These are phyloP conservation scores for Pleurotus salmoneostramineus DNA, from an alignment of 768 basidiomycete species.

Conservation along the genomic window DNA sequence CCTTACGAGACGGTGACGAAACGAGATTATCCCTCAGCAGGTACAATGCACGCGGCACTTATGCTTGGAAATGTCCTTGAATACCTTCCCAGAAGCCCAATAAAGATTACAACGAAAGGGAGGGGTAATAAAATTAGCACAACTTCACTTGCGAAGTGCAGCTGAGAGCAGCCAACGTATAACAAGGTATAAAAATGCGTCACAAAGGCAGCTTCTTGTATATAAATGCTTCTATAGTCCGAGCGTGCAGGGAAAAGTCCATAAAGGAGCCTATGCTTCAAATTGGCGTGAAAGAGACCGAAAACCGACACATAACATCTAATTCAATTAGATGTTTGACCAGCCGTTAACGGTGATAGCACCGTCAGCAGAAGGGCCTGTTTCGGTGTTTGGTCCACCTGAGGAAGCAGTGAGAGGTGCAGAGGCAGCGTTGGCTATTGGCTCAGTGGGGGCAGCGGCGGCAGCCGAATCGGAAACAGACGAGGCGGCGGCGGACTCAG, in stretches of 20 bases:
- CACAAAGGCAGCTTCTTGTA: background rate
- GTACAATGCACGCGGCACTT: no score
- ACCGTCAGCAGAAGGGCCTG: constrained; percentile 38
- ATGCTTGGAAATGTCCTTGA: background rate
- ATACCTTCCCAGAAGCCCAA: background rate
- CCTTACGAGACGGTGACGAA: background rate
- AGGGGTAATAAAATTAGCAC: constrained; percentile 3
- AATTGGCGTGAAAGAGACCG: background rate
- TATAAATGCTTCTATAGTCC: constrained; percentile 1
- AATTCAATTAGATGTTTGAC: constrained; percentile 19
- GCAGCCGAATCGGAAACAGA: constrained; percentile 27
- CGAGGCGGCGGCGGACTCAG: constrained; percentile 28
- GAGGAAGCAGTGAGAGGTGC: constrained; percentile 13
- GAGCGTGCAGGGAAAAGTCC: background rate
- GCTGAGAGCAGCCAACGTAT: background rate
- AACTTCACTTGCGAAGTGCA: constrained; percentile 9
- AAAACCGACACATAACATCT: background rate
- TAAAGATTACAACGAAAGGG: background rate
- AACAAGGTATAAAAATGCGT: constrained; percentile 5
- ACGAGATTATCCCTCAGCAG: background rate
- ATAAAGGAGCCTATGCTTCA: background rate
- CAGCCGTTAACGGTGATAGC: constrained; percentile 45
- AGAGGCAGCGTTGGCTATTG: constrained; percentile 12
- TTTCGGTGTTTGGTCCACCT: constrained; percentile 34
- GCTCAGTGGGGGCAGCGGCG: constrained; percentile 13